Conservation (phyloP, 2,329 filamentous ascomycete species). For the Claviceps sp. region DNA sequence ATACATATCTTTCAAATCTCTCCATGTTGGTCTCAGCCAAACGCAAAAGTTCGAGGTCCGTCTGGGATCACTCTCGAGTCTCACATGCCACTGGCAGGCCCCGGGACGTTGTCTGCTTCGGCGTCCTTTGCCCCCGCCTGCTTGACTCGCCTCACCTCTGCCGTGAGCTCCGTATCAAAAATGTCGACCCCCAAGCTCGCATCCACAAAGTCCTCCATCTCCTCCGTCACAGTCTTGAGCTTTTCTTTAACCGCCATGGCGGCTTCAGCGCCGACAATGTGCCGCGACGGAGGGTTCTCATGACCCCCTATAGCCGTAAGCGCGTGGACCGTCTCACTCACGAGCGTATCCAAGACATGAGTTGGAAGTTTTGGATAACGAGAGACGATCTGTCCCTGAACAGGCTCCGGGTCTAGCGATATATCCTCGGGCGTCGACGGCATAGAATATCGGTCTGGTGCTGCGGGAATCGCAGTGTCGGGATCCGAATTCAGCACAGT, state of each 20-base stretch:
- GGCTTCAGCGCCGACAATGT: constrained; percentile 87
- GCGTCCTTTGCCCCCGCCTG: constrained; percentile 13
- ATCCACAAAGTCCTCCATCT: constrained; percentile 91
- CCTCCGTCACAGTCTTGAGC: constrained; percentile 88
- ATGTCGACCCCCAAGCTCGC: constrained; percentile 78
- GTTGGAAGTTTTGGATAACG: constrained; percentile 63
- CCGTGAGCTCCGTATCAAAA: constrained; percentile 41
- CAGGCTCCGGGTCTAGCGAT: constrained; percentile 20
- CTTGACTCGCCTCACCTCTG: constrained; percentile 33
- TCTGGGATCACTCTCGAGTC: not conserved
- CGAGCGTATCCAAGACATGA: constrained; percentile 56
- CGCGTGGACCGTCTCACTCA: constrained; percentile 82
- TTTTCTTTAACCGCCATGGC: constrained; percentile 87
- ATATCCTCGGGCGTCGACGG: constrained; percentile 19
- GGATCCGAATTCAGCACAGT: constrained; percentile 67
- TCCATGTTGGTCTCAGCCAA: too few species aligned
- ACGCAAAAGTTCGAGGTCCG: not conserved
- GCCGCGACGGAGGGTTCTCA: constrained; percentile 85
- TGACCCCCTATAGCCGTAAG: constrained; percentile 86
- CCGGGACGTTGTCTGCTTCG: not conserved
- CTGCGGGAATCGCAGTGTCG: constrained; percentile 36
- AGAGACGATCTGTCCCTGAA: constrained; percentile 37
- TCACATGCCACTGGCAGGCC: not conserved
- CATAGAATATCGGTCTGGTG: constrained; percentile 15
- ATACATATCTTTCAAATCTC: too few species aligned